Evolutionary conservation across 805 yeast species (phyloP).

Genomic region (Teunomyces panamensis): DNA sequence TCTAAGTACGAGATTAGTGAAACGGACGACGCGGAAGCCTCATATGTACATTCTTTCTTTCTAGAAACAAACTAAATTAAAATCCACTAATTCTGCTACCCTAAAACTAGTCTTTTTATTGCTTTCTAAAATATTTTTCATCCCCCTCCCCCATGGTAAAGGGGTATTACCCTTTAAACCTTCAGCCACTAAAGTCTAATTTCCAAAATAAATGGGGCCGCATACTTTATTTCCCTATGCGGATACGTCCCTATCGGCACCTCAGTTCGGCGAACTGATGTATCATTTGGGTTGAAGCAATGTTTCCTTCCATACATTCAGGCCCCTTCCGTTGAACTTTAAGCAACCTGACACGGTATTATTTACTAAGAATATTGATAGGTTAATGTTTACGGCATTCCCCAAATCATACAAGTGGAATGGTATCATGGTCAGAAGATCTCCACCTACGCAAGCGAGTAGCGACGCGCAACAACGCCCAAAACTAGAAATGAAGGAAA

Average conservation of each 20-base stretch:
- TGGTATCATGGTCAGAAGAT: neutral
- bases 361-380: neutral
- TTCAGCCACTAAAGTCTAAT: too few relatives aligned
- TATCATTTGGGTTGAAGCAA: neutral
- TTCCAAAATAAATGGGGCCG: too few relatives aligned
- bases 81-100: neutral
- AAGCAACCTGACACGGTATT: neutral
- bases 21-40: neutral
- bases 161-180: too few relatives aligned
- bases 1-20: neutral
- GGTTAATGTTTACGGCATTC: neutral
- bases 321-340: neutral
- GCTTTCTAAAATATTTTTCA: too few relatives aligned
- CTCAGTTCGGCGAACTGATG: too few relatives aligned
- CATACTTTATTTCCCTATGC: too few relatives aligned
- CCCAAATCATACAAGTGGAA: neutral
- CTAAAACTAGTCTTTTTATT: neutral
- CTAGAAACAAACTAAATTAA: neutral
- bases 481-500: neutral
- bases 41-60: neutral
- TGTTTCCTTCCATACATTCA: neutral
- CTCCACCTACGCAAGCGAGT: neutral
- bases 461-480: neutral
- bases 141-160: too few relatives aligned
- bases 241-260: too few relatives aligned